Evolutionary conservation across 2,329 filamentous ascomycete genomes (phyloP).

Genomic region (Tolypocladium amazonense): DNA sequence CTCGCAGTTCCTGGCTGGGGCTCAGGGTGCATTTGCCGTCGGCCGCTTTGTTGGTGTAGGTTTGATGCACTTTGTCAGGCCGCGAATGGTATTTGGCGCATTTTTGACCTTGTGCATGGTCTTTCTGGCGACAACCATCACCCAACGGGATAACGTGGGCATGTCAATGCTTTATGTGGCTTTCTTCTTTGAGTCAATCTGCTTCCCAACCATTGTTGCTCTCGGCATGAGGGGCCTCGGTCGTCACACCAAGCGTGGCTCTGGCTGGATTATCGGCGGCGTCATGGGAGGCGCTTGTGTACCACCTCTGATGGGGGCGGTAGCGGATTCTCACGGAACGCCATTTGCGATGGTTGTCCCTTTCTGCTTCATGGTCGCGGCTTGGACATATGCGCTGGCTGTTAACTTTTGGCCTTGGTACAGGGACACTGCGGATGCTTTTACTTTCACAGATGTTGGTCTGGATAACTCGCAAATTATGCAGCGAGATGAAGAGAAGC

Average conservation of each 20-base stretch:
- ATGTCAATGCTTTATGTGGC: slow-evolving; percentile 56
- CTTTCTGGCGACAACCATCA: slow-evolving; percentile 44
- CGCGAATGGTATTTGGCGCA: slow-evolving; percentile 55
- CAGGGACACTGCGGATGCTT: slow-evolving; percentile 1
- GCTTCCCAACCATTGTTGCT: slow-evolving; percentile 73
- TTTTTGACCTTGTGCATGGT: slow-evolving; percentile 56
- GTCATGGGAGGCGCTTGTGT: slow-evolving; percentile 65
- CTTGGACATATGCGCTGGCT: slow-evolving; percentile 44
- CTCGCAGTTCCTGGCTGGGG: slow-evolving; percentile 61
- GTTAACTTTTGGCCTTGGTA: slow-evolving; percentile 61
- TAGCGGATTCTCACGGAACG: slow-evolving; percentile 51
- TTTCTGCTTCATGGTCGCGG: slow-evolving; percentile 44
- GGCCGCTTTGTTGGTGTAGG: slow-evolving; percentile 59
- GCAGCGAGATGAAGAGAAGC: neutral
- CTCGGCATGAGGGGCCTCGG: slow-evolving; percentile 67
- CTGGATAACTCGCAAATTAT: neutral
- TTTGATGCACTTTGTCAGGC: slow-evolving; percentile 56
- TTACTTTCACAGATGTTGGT: neutral
- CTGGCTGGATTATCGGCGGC: slow-evolving; percentile 57
- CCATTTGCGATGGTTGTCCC: slow-evolving; percentile 58
- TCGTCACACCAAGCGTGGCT: slow-evolving; percentile 68
- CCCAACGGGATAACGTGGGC: slow-evolving; percentile 31
- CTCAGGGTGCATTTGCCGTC: slow-evolving; percentile 61
- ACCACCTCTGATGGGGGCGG: slow-evolving; percentile 59
- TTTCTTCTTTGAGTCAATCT: slow-evolving; percentile 71